These are phyloP conservation scores for Neurospora tetraspora DNA, from an alignment of 495 filamentous ascomycete species.

Conservation along the genomic window DNA sequence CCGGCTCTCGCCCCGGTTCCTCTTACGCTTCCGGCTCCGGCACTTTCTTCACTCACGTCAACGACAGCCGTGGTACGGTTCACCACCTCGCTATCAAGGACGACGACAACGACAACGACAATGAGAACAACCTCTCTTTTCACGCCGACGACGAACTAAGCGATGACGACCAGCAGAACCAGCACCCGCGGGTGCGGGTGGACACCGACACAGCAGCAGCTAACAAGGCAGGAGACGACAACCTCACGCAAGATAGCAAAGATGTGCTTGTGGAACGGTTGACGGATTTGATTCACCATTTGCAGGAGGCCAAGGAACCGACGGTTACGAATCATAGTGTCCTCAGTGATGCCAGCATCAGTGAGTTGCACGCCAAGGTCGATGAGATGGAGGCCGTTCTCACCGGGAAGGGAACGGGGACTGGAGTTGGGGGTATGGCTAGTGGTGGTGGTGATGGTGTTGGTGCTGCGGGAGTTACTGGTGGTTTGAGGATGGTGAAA, in stretches of 20 bases:
- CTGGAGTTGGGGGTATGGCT: not conserved
- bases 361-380: slow-evolving; percentile 30
- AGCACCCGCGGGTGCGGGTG: no score
- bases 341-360: slow-evolving; percentile 10
- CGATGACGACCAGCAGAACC: not conserved
- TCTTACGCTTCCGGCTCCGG: not conserved
- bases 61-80: slow-evolving; percentile 10
- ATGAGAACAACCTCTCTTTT: not conserved
- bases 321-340: not conserved
- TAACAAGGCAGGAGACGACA: slow-evolving; percentile 5
- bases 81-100: slow-evolving; percentile 8
- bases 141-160: slow-evolving; percentile 5
- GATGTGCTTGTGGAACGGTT: slow-evolving; percentile 41
- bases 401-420: not conserved
- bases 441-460: not conserved
- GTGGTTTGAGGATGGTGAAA: not conserved
- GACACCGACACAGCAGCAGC: slow-evolving; percentile 2
- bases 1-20: not conserved
- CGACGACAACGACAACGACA: slow-evolving; percentile 2
- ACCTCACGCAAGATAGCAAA: slow-evolving; percentile 32
- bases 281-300: slow-evolving; percentile 31
- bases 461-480: not conserved
- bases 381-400: slow-evolving; percentile 36
- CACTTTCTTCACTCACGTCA: not conserved
- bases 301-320: slow-evolving; percentile 10